A percentile compares a stretch with the other conserved stretches of the same genome.
phyloP scores from a whole-genome alignment of 495 filamentous ascomycete genomes.

The Hyaloscypha hepaticicola region DNA sequence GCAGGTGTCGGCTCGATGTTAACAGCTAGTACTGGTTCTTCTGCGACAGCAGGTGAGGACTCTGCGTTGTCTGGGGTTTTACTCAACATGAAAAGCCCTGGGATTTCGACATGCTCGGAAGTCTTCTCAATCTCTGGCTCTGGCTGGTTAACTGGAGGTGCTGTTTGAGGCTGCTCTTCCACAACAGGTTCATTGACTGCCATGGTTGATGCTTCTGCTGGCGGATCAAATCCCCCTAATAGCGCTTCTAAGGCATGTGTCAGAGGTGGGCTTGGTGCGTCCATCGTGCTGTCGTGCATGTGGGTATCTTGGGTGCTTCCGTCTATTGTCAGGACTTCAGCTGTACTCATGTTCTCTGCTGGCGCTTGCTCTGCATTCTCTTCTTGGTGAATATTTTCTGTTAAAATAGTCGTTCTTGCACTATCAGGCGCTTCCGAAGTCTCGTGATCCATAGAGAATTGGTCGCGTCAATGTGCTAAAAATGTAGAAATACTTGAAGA shows the following conservation, averaged over 20 bases:
- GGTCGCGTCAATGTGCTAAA: constrained; percentile 15
- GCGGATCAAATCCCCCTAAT: constrained; percentile 39
- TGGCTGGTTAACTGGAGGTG: not conserved
- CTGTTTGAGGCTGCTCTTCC: not conserved
- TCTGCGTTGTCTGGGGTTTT: not conserved
- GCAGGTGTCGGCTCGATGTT: not conserved
- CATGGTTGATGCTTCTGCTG: not conserved
- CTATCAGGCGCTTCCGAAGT: constrained; percentile 15
- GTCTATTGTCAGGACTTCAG: not conserved
- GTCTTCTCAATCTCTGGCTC: not conserved
- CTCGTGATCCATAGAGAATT: constrained; percentile 24
- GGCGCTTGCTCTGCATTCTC: constrained; percentile 7
- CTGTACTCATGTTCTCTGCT: not conserved
- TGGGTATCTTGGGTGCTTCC: not conserved
- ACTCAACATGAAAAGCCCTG: not conserved
- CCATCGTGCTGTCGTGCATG: constrained; percentile 11
- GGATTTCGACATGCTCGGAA: not conserved
- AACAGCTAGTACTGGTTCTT: not conserved
- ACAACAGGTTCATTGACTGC: not conserved
- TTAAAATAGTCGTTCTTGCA: constrained; percentile 6
- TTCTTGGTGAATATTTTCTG: constrained; percentile 2
- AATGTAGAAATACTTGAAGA: not conserved
- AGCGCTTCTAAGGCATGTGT: constrained; percentile 48
- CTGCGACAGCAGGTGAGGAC: not conserved
- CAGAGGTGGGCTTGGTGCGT: constrained; percentile 28